These are phyloP conservation scores for Diaporthe sp. DNA, from an alignment of 2,329 filamentous ascomycete genomes.

Conservation along the genomic window DNA sequence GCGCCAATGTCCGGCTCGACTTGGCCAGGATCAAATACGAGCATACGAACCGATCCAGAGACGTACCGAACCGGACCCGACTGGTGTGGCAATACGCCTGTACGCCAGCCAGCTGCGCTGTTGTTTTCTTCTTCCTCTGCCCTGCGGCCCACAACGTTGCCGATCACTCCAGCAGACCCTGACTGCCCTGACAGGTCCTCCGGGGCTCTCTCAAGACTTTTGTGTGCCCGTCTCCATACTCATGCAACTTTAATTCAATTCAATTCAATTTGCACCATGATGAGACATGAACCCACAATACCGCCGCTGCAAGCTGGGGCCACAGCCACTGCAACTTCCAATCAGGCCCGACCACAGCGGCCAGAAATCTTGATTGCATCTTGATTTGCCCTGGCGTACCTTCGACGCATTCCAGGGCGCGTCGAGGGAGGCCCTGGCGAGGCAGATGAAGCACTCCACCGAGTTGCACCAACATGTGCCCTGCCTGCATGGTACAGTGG, in stretches of 20 bases:
- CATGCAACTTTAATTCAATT: conserved; percentile 35
- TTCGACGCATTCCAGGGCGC: background rate
- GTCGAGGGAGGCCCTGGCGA: conserved; percentile 17
- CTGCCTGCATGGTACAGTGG: background rate
- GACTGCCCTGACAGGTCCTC: background rate
- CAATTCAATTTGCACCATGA: conserved; percentile 9
- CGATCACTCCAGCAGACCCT: conserved; percentile 4
- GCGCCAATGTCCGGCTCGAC: conserved; percentile 18
- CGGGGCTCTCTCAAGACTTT: background rate
- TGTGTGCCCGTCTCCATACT: conserved; percentile 13
- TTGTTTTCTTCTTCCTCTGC: conserved; percentile 3
- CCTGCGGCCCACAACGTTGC: background rate
- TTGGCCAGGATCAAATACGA: conserved; percentile 21
- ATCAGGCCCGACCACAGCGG: background rate
- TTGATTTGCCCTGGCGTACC: background rate
- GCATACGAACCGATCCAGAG: background rate
- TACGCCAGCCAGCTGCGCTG: background rate
- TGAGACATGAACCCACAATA: conserved; percentile 3
- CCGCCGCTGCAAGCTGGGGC: background rate
- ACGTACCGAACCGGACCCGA: background rate
- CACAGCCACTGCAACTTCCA: conserved; percentile 14
- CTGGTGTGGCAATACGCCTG: background rate
- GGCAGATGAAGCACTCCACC: conserved; percentile 19
- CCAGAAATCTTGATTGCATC: background rate
- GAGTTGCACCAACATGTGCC: background rate